Base-by-base conservation (phyloP, 202 grass and related monocot species). In the Dendrocalamus latiflorus region DNA sequence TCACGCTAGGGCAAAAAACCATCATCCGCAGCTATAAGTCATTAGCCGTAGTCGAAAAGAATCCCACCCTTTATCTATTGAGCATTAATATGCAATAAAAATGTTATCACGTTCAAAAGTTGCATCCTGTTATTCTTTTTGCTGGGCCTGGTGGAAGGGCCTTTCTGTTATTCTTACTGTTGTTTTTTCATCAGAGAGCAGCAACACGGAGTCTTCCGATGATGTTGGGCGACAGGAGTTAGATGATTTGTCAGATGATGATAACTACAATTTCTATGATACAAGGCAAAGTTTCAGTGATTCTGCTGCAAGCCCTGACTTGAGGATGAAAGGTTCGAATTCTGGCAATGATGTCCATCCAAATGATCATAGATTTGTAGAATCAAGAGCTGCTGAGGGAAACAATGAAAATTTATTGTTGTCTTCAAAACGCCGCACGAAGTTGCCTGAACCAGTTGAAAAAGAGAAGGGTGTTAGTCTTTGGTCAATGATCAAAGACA, bases 181-280 rank as follows among this genome's bases (percentile, higher is more conserved):
- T 77, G 20, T 21, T 81, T 70, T 84, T 68, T 41, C 21, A 69
- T 77, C 89, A 94, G 92, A 94, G 66, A 91, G 89, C 74, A 94
- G 92, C 85, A 94, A 90, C 38, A 91, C 89, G 58, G 92, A 91
- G 68, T 89, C 89, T 79, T 91, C 89, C 36, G 92, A 94, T 83
- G 92, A 94, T 39, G 53, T 58, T 79, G 89, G 85, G 48, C 87
- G 89, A 48, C 89, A 94, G 80, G 92, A 91, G 64, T 57, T 79
- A 63, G 82, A 75, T 59, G 79, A 87, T 56, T 17, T 91, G 51
- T 89, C 81, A 76, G 86, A 91, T 63, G 86, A 78, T 82, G 89
- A 84, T 30, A 84, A 91, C 63, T 48, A 48, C 45, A 48, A 77
- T 81, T 94, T 94, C 65, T 94, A 89, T 79, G 89, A 94, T 72